A percentile compares a stretch with the other conserved stretches of the same genome.
Conservation (phyloP, 768 basidiomycete genomes). For the Leccinum broughii region DNA sequence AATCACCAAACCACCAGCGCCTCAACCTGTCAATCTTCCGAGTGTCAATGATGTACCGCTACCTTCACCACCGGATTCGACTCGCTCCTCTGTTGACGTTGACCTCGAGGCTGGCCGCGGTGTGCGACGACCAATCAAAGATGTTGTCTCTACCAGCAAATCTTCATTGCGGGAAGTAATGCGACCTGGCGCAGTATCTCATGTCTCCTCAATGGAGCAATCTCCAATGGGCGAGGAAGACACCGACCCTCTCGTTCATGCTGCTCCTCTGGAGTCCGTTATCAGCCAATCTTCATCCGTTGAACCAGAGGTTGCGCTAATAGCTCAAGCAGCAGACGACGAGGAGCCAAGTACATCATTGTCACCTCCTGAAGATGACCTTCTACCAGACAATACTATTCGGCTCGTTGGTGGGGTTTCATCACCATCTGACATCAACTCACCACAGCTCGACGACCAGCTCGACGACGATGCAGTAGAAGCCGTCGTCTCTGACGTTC, state of each 20-base stretch:
- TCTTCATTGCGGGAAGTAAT: slow-evolving; percentile 12
- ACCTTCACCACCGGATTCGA: slow-evolving; percentile 47
- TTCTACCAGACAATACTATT: slow-evolving; percentile 45
- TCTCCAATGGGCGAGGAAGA: slow-evolving; percentile 32
- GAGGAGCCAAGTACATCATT: slow-evolving; percentile 12
- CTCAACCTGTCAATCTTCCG: slow-evolving; percentile 68
- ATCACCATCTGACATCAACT: slow-evolving; percentile 37
- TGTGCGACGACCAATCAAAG: slow-evolving; percentile 35
- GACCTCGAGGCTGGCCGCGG: slow-evolving; percentile 44
- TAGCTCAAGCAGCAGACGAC: slow-evolving; percentile 4
- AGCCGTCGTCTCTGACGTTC: slow-evolving; percentile 37
- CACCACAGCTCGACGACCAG: slow-evolving; percentile 32
- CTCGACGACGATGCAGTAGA: slow-evolving; percentile 36
- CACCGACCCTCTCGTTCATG: slow-evolving; percentile 52
- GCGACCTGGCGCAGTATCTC: slow-evolving; percentile 12
- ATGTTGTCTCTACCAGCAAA: slow-evolving; percentile 17
- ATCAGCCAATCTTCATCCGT: slow-evolving; percentile 33
- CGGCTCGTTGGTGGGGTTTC: slow-evolving; percentile 57
- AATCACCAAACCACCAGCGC: slow-evolving; percentile 69
- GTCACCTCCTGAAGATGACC: slow-evolving; percentile 18
- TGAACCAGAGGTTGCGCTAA: slow-evolving; percentile 9
- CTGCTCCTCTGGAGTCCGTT: slow-evolving; percentile 36
- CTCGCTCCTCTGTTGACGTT: slow-evolving; percentile 36
- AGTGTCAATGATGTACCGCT: slow-evolving; percentile 54
- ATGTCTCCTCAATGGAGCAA: slow-evolving; percentile 20